Percentiles rank a stretch among this genome's conserved stretches.
Evolutionary conservation across 2,329 filamentous ascomycete genomes (phyloP).

Genomic region (Colletotrichum paranaense): DNA sequence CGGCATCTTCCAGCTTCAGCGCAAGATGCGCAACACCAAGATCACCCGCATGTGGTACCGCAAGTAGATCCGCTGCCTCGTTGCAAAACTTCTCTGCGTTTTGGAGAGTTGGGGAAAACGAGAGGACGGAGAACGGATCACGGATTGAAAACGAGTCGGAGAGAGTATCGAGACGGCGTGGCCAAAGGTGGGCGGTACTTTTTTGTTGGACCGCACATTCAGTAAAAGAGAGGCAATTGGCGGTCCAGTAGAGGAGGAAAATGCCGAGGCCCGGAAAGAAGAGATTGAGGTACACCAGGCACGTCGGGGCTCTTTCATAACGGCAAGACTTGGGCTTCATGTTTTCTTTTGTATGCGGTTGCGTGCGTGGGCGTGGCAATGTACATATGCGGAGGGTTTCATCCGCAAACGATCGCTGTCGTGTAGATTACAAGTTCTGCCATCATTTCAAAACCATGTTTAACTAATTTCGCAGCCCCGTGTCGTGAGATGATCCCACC

Average conservation of each 20-base stretch:
- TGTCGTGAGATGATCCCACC: neutral
- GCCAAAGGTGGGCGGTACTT: neutral
- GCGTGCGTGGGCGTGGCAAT: constrained; percentile 26
- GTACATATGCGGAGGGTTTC: constrained; percentile 35
- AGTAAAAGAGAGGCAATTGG: neutral
- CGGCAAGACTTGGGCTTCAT: constrained; percentile 20
- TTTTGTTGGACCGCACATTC: neutral
- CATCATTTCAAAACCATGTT: neutral
- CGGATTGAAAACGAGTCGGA: too few relatives aligned
- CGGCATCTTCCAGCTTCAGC: constrained; percentile 80
- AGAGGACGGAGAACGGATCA: neutral
- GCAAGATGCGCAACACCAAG: constrained; percentile 75
- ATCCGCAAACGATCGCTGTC: constrained; percentile 29
- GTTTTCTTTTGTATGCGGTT: constrained; percentile 31
- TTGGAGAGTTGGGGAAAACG: neutral
- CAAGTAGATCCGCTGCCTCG: constrained; percentile 51
- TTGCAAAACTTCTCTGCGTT: neutral
- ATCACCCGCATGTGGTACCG: constrained; percentile 69
- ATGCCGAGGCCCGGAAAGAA: neutral
- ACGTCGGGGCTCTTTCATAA: constrained; percentile 1
- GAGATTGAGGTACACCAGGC: constrained; percentile 9
- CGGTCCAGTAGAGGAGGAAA: neutral
- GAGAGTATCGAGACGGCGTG: neutral
- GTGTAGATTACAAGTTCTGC: constrained; percentile 37
- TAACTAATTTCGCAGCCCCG: neutral